phyloP scores from a whole-genome alignment of 176 grass and related monocot genomes.

The Pontederia paniculata region DNA sequence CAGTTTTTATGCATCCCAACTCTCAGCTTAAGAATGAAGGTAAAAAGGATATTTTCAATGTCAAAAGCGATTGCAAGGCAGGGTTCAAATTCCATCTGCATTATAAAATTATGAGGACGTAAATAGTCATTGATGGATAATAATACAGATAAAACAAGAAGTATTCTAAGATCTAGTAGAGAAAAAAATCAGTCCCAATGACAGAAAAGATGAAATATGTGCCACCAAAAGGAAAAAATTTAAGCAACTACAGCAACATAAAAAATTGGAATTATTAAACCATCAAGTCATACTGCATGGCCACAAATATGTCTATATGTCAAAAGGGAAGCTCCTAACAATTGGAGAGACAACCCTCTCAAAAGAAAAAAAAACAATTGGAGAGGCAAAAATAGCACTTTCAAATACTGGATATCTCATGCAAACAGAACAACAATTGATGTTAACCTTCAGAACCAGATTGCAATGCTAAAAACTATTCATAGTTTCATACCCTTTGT shows the following conservation, averaged over 20 bases:
- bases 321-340: too few relatives aligned
- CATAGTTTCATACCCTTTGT: too few relatives aligned
- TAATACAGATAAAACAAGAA: too few relatives aligned
- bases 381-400: too few relatives aligned
- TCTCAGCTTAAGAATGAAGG: not conserved
- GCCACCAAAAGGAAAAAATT: not conserved
- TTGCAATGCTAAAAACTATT: too few relatives aligned
- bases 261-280: not conserved
- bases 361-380: too few relatives aligned
- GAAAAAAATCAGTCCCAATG: not conserved
- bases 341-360: too few relatives aligned
- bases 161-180: not conserved
- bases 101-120: constrained; percentile 19
- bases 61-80: constrained; percentile 70
- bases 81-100: constrained; percentile 71
- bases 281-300: not conserved
- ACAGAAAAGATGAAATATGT: not conserved
- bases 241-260: not conserved
- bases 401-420: too few relatives aligned
- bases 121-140: not conserved
- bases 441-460: too few relatives aligned
- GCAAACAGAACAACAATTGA: too few relatives aligned
- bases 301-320: not conserved
- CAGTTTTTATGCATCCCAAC: not conserved
- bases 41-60: constrained; percentile 80